phyloP scores from a whole-genome alignment of 2,329 filamentous ascomycete genomes.

The Aspergillus sp. region DNA sequence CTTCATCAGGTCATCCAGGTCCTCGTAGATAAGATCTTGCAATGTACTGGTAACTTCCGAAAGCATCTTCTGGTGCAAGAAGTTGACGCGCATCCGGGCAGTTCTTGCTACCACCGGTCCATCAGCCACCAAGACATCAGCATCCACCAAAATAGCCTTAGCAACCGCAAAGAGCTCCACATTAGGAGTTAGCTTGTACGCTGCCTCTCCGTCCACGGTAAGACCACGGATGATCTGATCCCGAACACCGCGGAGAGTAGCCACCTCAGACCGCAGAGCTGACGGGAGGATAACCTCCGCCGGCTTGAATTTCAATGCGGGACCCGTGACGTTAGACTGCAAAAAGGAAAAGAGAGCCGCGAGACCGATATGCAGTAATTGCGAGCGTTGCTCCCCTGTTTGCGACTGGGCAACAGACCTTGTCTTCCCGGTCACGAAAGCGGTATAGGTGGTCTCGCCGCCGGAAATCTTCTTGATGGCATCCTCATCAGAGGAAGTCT shows the following conservation, averaged over 20 bases:
- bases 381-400: slow-evolving; percentile 27
- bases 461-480: slow-evolving; percentile 22
- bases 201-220: slow-evolving; percentile 74
- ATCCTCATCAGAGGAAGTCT: slow-evolving; percentile 21
- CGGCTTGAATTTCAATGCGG: slow-evolving; percentile 59
- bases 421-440: slow-evolving; percentile 30
- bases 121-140: slow-evolving; percentile 38
- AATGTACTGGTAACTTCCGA: slow-evolving; percentile 56
- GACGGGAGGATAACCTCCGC: slow-evolving; percentile 45
- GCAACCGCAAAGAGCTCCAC: slow-evolving; percentile 79
- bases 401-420: slow-evolving; percentile 16
- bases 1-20: slow-evolving; percentile 48
- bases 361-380: slow-evolving; percentile 53
- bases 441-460: slow-evolving; percentile 31
- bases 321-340: slow-evolving; percentile 82
- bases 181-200: slow-evolving; percentile 76
- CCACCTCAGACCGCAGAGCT: slow-evolving; percentile 28
- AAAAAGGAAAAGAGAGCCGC: slow-evolving; percentile 71
- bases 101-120: slow-evolving; percentile 45
- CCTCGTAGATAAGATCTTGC: slow-evolving; percentile 54
- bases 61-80: slow-evolving; percentile 63
- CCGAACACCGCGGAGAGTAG: slow-evolving; percentile 42
- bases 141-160: slow-evolving; percentile 50
- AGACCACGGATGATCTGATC: slow-evolving; percentile 61
- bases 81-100: slow-evolving; percentile 63